Evolutionary conservation across 176 grass and related monocot species (phyloP).

Genomic region (Calamus simplicifolius): DNA sequence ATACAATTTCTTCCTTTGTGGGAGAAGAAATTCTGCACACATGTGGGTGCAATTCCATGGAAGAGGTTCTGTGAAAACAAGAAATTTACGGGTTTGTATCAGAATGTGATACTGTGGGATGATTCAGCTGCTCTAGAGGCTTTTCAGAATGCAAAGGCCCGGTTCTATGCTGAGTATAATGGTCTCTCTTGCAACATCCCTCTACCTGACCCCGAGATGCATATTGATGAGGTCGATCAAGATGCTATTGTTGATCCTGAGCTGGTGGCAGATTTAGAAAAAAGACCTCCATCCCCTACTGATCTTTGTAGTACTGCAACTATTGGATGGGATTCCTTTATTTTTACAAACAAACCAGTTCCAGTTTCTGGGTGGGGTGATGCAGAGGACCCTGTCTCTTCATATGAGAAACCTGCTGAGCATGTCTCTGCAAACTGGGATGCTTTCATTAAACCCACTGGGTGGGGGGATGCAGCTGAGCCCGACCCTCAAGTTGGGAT

Average conservation of each 20-base stretch:
- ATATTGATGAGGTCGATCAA: slow-evolving; percentile 33
- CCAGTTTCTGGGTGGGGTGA: slow-evolving; percentile 1
- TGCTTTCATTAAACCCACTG: slow-evolving; percentile 26
- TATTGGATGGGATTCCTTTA: slow-evolving; percentile 2
- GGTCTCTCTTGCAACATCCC: slow-evolving; percentile 28
- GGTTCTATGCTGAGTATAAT: slow-evolving; percentile 31
- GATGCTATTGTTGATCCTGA: slow-evolving; percentile 23
- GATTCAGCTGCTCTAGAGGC: slow-evolving; percentile 32
- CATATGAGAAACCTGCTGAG: slow-evolving; percentile 4
- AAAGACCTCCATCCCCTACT: slow-evolving; percentile 1
- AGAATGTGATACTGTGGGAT: slow-evolving; percentile 36
- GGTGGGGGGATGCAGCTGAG: slow-evolving; percentile 23
- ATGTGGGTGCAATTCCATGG: slow-evolving; percentile 35
- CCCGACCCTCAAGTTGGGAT: slow-evolving; percentile 14
- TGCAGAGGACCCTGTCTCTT: background rate
- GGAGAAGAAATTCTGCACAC: slow-evolving; percentile 50
- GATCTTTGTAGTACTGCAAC: slow-evolving; percentile 10
- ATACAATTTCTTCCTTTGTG: slow-evolving; percentile 33
- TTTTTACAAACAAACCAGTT: background rate
- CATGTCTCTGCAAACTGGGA: slow-evolving; percentile 38
- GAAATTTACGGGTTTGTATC: slow-evolving; percentile 14
- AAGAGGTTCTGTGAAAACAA: slow-evolving; percentile 37
- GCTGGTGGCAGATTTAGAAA: slow-evolving; percentile 30
- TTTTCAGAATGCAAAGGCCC: slow-evolving; percentile 32
- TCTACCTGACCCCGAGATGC: slow-evolving; percentile 22